Evolutionary conservation across 129 eudicot species (phyloP), one percentile per base, ranked within the genome.

Genomic region (Flaveria robusta): DNA sequence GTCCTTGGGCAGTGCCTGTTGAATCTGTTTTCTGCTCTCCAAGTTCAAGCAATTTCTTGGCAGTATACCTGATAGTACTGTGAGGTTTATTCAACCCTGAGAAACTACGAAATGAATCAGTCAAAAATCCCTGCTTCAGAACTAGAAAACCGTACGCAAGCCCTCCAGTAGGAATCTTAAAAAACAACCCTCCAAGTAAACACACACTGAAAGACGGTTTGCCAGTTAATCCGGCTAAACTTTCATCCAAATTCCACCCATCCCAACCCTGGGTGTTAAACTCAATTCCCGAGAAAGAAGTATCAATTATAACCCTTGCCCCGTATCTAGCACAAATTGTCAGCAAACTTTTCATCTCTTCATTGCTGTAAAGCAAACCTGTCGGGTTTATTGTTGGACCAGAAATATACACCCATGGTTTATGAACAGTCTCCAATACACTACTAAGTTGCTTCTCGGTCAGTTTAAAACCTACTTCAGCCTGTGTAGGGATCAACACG

Each of bases 301-400:
- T 91, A 47, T 94, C 98, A 1, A 94, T 77, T 45, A 94, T 83
- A 29, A 94, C 97, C 79, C 87, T 85, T 34, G 97, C 96, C 74
- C 97, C 96, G 72, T 70, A 89, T 72, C 85, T 87, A 16, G 96
- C 96, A 81, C 96, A 94, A 37, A 77, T 58, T 16, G 86, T 78
- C 76, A 94, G 66, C 85, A 94, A 79, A 9, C 71, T 79, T 59
- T 79, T 86, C 18, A 94, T 91, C 82, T 94, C 98, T 69, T 87
- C 87, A 58, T 89, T 89, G 81, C 83, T 88, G 79, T 94, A 94
- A 66, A 94, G 76, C 82, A 87, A 83, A 66, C 98, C 98, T 4
- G 96, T 94, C 12, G 98, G 98, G 75, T 76, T 91, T 83, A 89
- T 77, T 24, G 98, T 94, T 34, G 98, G 98, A 14, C 97, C 98